phyloP scores from a whole-genome alignment of 345 rosid genomes.

The Draba incana region DNA sequence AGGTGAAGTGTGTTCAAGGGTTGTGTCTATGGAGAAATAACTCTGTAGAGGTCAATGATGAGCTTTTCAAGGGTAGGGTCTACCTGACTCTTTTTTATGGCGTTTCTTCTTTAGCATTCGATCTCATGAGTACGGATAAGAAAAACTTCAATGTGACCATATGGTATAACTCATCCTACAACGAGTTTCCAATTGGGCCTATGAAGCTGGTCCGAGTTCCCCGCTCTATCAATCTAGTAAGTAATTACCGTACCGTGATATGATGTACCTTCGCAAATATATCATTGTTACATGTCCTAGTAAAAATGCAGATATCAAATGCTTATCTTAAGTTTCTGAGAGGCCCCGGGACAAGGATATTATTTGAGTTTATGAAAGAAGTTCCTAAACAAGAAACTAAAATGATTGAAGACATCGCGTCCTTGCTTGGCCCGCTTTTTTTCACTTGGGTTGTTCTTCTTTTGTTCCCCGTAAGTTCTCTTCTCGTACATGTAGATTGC shows the following conservation, averaged over 20 bases:
- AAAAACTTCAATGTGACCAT: conserved; percentile 33
- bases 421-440: too few species aligned
- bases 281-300: conserved; percentile 50
- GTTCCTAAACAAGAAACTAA: too few species aligned
- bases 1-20: conserved; percentile 65
- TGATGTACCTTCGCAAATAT: too few species aligned
- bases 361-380: conserved; percentile 44
- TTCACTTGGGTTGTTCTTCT: too few species aligned
- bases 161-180: conserved; percentile 37
- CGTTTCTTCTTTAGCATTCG: conserved; percentile 61
- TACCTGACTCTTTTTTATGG: too few species aligned
- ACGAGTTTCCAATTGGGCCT: background rate
- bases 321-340: conserved; percentile 46
- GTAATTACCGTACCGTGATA: too few species aligned
- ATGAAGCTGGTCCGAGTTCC: conserved; percentile 33
- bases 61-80: conserved; percentile 75
- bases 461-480: too few species aligned
- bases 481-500: too few species aligned
- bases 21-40: conserved; percentile 64
- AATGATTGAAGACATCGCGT: too few species aligned
- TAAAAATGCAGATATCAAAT: conserved; percentile 39
- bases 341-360: conserved; percentile 40
- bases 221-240: conserved; percentile 41
- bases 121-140: conserved; percentile 30
- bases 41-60: conserved; percentile 67